Evolutionary conservation across 331 rosid species (phyloP), one percentile per base, ranked within the genome.

Genomic region (Rhamnella rubrinervis): DNA sequence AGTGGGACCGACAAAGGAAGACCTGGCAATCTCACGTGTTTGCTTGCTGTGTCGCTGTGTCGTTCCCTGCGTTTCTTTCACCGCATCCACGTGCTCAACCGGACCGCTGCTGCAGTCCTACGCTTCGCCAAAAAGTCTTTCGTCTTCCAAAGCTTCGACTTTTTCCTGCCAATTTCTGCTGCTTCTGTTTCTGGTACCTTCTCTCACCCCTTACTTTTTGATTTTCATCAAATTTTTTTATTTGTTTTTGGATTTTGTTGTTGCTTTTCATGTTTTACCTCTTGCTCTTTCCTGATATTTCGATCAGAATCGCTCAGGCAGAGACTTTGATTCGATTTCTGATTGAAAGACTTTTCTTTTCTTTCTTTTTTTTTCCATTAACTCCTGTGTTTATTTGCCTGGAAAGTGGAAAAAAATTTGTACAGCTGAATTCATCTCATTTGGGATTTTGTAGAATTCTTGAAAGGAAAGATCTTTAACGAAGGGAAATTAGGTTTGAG

Each of bases 61-160:
- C 8, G 25, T 8, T 20, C 55, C 44, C 67, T 5, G 67, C 19
- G 55, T 3, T 31, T 40, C 55, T 6, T 39, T 64, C 39, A 18
- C 14, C 46, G 3, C 44, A 31, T 37, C 65, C 49, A 61, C 46
- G 49, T 61, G 41, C 49, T 2, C 46, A 37, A 61, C 49, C 56
- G 39, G 56, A 23, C 38, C 14, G 49, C 49, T 44, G 68, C 68
- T 64, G n/a, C 19, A 21, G 47, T 46, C 39, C 55, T 46, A 64
- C 49, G 49, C 49, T 44, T 44, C 68, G 68, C 68, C 68, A 41
- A 44, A 21, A 44, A n/a, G 3, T 37, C 40, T 15, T n/a, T 18
- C 66, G 10, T 39, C 41, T 59, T 38, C 51, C 19, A 41, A 53
- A 15, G 8, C 68, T 64, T 64, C 55, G 39, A 19, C 58, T 20